phyloP scores from a whole-genome alignment of 129 eudicot genomes.

The Flaveria brownii region DNA sequence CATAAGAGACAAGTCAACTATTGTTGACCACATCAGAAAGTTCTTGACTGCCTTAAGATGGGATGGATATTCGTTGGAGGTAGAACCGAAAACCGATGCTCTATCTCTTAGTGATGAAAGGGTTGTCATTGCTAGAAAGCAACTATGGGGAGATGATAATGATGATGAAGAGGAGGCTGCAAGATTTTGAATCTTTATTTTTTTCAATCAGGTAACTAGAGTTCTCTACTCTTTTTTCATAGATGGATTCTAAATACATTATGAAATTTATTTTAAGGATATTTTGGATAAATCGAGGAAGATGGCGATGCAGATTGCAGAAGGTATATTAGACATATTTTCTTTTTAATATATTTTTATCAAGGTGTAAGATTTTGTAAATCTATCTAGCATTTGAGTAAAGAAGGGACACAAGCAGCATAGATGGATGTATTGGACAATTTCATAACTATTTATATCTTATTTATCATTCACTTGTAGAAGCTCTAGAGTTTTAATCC shows the following conservation, averaged over 20 bases:
- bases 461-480: constrained; percentile 8
- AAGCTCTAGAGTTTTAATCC: constrained; percentile 1
- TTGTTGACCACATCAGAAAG: constrained; percentile 54
- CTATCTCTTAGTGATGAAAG: constrained; percentile 68
- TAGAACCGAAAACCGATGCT: constrained; percentile 69
- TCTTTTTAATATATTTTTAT: constrained; percentile 13
- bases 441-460: constrained; percentile 12
- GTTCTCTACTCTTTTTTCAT: constrained; percentile 15
- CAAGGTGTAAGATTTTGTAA: constrained; percentile 18
- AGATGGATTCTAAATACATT: background rate
- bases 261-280: background rate
- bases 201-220: constrained; percentile 32
- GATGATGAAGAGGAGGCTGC: constrained; percentile 36
- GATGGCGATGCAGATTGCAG: constrained; percentile 25
- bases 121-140: constrained; percentile 69
- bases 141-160: constrained; percentile 56
- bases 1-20: constrained; percentile 60
- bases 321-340: constrained; percentile 27
- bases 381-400: constrained; percentile 23
- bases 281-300: constrained; percentile 22
- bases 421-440: constrained; percentile 18
- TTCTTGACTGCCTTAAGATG: constrained; percentile 63
- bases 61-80: constrained; percentile 81
- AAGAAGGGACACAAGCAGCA: constrained; percentile 28
- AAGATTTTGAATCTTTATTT: constrained; percentile 33